phyloP scores from a whole-genome alignment of 208 protist species.

The Leishmania arabica region DNA sequence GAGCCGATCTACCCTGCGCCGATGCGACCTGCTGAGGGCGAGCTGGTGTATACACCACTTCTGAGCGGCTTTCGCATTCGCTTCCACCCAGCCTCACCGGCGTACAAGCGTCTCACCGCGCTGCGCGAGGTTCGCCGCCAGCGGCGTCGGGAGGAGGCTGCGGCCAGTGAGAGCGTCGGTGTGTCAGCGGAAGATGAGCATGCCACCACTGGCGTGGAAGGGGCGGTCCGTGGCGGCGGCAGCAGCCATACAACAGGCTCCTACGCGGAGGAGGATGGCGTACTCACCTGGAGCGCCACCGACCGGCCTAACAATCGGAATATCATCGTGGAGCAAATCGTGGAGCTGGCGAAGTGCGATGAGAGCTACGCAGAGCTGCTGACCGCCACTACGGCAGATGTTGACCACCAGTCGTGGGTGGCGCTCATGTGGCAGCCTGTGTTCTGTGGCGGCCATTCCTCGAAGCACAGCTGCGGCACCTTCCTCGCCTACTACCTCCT shows the following conservation, averaged over 20 bases:
- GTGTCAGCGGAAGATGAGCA: background rate
- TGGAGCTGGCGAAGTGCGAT: slow-evolving; percentile 64
- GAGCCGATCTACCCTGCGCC: slow-evolving; percentile 53
- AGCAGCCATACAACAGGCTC: slow-evolving; percentile 1
- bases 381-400: slow-evolving; percentile 65
- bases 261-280: slow-evolving; percentile 42
- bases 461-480: slow-evolving; percentile 82
- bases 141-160: slow-evolving; percentile 24
- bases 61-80: slow-evolving; percentile 85
- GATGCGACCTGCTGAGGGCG: slow-evolving; percentile 66
- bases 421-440: slow-evolving; percentile 88
- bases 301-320: slow-evolving; percentile 85
- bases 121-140: slow-evolving; percentile 44
- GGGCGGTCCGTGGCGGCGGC: background rate
- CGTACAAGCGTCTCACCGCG: slow-evolving; percentile 49
- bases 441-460: slow-evolving; percentile 74
- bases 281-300: slow-evolving; percentile 75
- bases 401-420: slow-evolving; percentile 87
- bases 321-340: slow-evolving; percentile 68
- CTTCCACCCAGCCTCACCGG: slow-evolving; percentile 61
- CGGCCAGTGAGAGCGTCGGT: background rate
- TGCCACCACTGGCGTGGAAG: background rate
- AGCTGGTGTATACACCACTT: slow-evolving; percentile 80
- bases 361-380: slow-evolving; percentile 64
- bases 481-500: slow-evolving; percentile 89